Evolutionary conservation across 805 yeast species (phyloP), one percentile per base, ranked within the genome.

Genomic region (Candida hispaniensis): DNA sequence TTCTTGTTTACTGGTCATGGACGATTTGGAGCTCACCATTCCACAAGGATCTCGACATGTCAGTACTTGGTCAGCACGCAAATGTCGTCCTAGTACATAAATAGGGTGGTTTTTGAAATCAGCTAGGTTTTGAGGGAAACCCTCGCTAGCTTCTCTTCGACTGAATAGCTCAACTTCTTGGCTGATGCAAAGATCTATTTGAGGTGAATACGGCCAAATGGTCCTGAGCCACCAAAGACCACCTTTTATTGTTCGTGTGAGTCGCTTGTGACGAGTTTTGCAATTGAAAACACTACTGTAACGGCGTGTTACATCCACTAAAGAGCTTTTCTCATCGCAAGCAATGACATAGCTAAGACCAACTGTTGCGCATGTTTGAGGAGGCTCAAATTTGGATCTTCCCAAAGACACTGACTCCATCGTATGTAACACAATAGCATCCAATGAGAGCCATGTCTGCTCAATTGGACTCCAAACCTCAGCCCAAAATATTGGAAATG

Each of bases 81-180:
- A 52, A 44, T 85, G 93, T 3, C 73, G 65, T 51, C 81, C 93
- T 9, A 91, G 53, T 0, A 79, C 91, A 54, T 77, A 91, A 9
- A 75, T 56, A 0, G 98, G 98, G 55, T 91, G 98, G 33, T 75
- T 75, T 34, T 74, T 75, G 52, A 86, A 81, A 45, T 85, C 96
- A 34, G 74, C 77, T 15, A 83, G 59, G 47, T 72, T 79, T 38
- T 75, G 74, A 0, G 98, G 98, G 67, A 88, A 75, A 0, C 94
- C 94, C 50, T 91, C 97, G 17, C 67, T 61, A 11, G 70, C 58
- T 27, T 80, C 77, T 36, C 19, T 14, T 8, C 79, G 61, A 32
- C 71, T 66, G 20, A 63, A 55, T 30, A 83, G 72, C 41, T 75
- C 80, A 18, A 67, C 64, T 24, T 66, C 57, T 47, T 83, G 93